Percentiles rank a stretch among this genome's conserved stretches.
These are phyloP conservation scores for Toxoplasma gondii DNA, from an alignment of 169 alveolate species.

Conservation along the genomic window DNA sequence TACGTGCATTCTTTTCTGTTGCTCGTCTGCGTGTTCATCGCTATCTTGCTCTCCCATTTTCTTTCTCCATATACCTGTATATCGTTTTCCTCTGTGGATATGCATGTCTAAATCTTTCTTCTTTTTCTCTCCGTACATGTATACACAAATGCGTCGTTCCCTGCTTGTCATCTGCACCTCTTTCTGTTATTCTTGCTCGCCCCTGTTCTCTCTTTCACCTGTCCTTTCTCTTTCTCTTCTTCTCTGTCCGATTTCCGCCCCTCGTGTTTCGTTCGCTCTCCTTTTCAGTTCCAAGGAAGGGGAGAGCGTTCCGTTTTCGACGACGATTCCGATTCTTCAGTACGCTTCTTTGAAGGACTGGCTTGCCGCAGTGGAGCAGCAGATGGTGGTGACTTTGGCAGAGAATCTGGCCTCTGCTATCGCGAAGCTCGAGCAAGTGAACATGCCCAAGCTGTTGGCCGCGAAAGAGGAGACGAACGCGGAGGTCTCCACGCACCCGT, in stretches of 20 bases:
- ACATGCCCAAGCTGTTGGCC: slow-evolving; percentile 34
- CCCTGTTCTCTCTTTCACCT: too few species aligned
- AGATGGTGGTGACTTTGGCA: slow-evolving; percentile 85
- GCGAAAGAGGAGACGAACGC: slow-evolving; percentile 37
- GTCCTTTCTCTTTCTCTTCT: too few species aligned
- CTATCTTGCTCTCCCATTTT: not conserved
- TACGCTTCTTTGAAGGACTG: slow-evolving; percentile 90
- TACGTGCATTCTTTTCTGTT: not conserved
- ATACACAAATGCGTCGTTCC: not conserved
- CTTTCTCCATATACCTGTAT: slow-evolving; percentile 7
- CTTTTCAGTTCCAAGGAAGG: slow-evolving; percentile 66
- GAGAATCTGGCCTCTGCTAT: slow-evolving; percentile 82
- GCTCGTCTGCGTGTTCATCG: not conserved
- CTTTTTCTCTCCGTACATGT: not conserved
- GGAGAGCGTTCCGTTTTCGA: slow-evolving; percentile 83
- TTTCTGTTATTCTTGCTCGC: not conserved
- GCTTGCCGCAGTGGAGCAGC: slow-evolving; percentile 86
- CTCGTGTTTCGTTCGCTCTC: not conserved
- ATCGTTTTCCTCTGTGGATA: too few species aligned
- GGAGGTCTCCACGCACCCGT: not conserved
- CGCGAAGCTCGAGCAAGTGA: slow-evolving; percentile 63
- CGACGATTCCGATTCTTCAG: slow-evolving; percentile 80
- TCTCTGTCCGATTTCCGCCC: too few species aligned
- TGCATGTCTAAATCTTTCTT: not conserved
- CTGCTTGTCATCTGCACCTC: not conserved